Base-by-base conservation (phyloP, 2,329 filamentous ascomycete genomes). In the Exophiala lecanii-corni region DNA sequence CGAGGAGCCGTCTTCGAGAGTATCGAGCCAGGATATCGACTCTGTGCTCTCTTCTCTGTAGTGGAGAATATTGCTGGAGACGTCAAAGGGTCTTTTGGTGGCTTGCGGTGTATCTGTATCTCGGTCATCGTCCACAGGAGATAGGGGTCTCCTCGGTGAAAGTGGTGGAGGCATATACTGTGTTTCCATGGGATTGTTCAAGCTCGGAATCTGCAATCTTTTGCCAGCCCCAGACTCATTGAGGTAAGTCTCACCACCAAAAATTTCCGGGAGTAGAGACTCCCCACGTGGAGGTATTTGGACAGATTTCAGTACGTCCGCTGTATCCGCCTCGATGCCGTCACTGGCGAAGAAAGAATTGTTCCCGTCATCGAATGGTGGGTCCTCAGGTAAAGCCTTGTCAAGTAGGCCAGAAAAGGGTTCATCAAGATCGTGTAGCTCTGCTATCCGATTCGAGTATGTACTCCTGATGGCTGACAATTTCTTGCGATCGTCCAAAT, bases 1-100 rank as follows among this genome's bases (percentile, higher is more conserved):
- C 3, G 81, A 82, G 13, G 79, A 84, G 25, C 83, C 86, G 16
- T 95, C 89, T 60, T 94, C 86, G 43, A 94, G 92, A 1, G 88
- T 91, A 59, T 95, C 87, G n/a, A 95, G 67, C 89, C 89, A 95
- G 1, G 89, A 94, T 39, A 85, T 88, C 3, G 86, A 87, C 60
- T 89, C 86, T 49, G 84, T 82, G 58, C 86, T 91, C 9, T 45
- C 39, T 46, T 49, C 45, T 21, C 51, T 41, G 20, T 40, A 34
- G 17, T 51, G 45, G 16, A 41, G 36, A 26, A 42, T 56, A 48
- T 50, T 50, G 62, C 54, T 50, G 60, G 57, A 53, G 31, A 36
- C 19, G 15, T 50, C 47, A n/a, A 17, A 21, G 9, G 46, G 26
- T 30, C 25, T 45, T 25, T 19, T 37, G 39, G 41, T 43, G 36